Conservation (phyloP, 495 filamentous ascomycete genomes). For the Trichoderma virens region DNA sequence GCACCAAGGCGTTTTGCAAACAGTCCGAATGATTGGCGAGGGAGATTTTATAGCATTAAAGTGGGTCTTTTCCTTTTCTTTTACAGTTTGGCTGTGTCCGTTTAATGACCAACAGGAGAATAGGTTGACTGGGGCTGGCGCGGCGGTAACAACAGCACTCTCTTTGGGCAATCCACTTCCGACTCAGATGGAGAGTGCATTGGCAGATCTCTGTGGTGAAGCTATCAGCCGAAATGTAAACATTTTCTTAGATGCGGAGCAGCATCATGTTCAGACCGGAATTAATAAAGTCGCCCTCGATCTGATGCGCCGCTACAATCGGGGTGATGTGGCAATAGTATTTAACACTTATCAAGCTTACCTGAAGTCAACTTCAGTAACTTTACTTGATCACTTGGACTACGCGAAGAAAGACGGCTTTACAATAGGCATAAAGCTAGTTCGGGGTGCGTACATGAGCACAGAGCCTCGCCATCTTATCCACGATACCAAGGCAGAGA, state of each 20-base stretch:
- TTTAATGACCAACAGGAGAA: slow-evolving; percentile 14
- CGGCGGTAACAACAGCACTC: slow-evolving; percentile 57
- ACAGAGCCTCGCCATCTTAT: slow-evolving; percentile 72
- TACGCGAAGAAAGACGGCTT: slow-evolving; percentile 59
- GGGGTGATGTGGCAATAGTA: slow-evolving; percentile 35
- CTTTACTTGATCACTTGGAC: slow-evolving; percentile 59
- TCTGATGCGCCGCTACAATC: slow-evolving; percentile 74
- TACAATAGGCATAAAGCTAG: slow-evolving; percentile 81
- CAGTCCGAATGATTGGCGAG: slow-evolving; percentile 61
- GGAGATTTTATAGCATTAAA: slow-evolving; percentile 88
- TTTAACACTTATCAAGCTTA: slow-evolving; percentile 82
- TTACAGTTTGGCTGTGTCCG: slow-evolving; percentile 12
- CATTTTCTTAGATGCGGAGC: slow-evolving; percentile 84
- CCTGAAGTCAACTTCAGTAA: slow-evolving; percentile 59
- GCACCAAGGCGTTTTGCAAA: slow-evolving; percentile 66
- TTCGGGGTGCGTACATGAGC: slow-evolving; percentile 82
- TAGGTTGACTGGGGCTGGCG: slow-evolving; percentile 77
- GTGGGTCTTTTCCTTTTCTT: slow-evolving; percentile 30
- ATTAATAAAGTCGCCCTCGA: slow-evolving; percentile 78
- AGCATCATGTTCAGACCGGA: slow-evolving; percentile 68
- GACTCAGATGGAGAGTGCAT: slow-evolving; percentile 56
- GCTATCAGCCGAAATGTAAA: slow-evolving; percentile 61
- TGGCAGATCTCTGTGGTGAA: slow-evolving; percentile 66
- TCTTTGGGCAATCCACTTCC: slow-evolving; percentile 50
- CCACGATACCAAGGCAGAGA: slow-evolving; percentile 72